A percentile compares a stretch with the other conserved stretches of the same genome.
These are phyloP conservation scores for Termitomyces sp. DNA, from an alignment of 768 basidiomycete genomes.

Conservation along the genomic window DNA sequence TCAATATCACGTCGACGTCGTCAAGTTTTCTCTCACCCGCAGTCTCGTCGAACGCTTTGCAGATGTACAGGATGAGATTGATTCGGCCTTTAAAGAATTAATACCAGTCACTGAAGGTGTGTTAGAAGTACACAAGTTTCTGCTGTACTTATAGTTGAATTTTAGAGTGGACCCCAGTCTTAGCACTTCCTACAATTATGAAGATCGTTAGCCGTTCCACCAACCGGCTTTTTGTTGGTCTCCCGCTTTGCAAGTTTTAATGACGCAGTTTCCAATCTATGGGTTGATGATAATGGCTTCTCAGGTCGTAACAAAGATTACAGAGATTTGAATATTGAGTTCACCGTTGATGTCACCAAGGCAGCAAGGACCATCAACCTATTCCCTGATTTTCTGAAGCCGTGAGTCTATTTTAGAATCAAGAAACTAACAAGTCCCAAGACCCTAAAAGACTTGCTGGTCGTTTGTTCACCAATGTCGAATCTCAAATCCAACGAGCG, in stretches of 20 bases:
- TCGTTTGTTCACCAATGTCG: constrained; percentile 14
- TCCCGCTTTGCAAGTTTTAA: constrained; percentile 34
- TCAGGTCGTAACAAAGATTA: constrained; percentile 38
- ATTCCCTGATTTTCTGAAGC: constrained; percentile 35
- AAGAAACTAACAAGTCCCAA: background rate
- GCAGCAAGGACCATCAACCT: constrained; percentile 24
- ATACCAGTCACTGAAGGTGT: constrained; percentile 26
- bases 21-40: constrained; percentile 28
- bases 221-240: constrained; percentile 39
- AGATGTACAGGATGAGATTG: constrained; percentile 39
- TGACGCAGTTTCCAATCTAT: background rate
- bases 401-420: constrained; percentile 25
- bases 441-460: constrained; percentile 13
- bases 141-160: background rate
- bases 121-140: background rate
- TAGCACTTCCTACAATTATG: constrained; percentile 21
- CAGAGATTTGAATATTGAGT: constrained; percentile 27
- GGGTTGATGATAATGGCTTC: background rate
- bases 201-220: constrained; percentile 30
- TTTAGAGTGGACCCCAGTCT: constrained; percentile 30
- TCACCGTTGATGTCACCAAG: constrained; percentile 27
- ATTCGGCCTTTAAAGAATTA: constrained; percentile 30
- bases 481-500: constrained; percentile 14
- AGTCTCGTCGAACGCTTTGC: constrained; percentile 31
- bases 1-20: constrained; percentile 25